Percentiles rank a stretch among this genome's conserved stretches.
phyloP scores from a whole-genome alignment of 1,139 yeast genomes.

The Debaryomyces nepalensis region DNA sequence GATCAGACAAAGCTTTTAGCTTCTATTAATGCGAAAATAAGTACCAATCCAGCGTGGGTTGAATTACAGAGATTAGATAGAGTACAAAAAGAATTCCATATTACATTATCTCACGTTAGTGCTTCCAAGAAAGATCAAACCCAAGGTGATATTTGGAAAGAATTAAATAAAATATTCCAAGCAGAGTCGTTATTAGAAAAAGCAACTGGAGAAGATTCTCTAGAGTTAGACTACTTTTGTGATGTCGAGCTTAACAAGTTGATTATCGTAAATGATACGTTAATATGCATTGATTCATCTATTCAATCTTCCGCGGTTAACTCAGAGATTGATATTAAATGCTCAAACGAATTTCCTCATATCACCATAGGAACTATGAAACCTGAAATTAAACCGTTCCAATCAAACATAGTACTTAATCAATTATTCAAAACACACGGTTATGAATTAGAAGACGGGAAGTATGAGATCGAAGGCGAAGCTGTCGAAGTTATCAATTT shows the following conservation, averaged over 20 bases:
- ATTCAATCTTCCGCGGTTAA: slow-evolving; percentile 32
- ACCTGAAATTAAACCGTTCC: slow-evolving; percentile 50
- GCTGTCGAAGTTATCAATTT: slow-evolving; percentile 19
- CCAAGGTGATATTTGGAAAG: slow-evolving; percentile 30
- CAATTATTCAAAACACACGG: slow-evolving; percentile 16
- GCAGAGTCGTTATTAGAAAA: slow-evolving; percentile 16
- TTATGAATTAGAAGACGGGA: slow-evolving; percentile 16
- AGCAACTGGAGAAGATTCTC: slow-evolving; percentile 12
- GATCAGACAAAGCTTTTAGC: slow-evolving; percentile 13
- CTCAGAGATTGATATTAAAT: slow-evolving; percentile 24
- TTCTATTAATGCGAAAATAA: slow-evolving; percentile 8
- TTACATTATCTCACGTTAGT: slow-evolving; percentile 69
- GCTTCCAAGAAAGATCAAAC: slow-evolving; percentile 31
- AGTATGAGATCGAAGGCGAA: slow-evolving; percentile 12
- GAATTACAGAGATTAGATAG: slow-evolving; percentile 25
- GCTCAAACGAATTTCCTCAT: slow-evolving; percentile 60
- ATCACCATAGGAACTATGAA: slow-evolving; percentile 73
- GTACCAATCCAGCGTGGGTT: slow-evolving; percentile 32
- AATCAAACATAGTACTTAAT: slow-evolving; percentile 34
- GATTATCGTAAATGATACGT: slow-evolving; percentile 52
- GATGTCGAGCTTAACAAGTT: slow-evolving; percentile 48
- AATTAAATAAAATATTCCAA: slow-evolving; percentile 20
- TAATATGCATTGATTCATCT: slow-evolving; percentile 62
- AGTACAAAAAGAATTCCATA: slow-evolving; percentile 68
- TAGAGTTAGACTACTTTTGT: slow-evolving; percentile 28